Evolutionary conservation across 805 yeast species (phyloP), one percentile per base, ranked within the genome.

Genomic region (Saccharomycopsis capsularis): DNA sequence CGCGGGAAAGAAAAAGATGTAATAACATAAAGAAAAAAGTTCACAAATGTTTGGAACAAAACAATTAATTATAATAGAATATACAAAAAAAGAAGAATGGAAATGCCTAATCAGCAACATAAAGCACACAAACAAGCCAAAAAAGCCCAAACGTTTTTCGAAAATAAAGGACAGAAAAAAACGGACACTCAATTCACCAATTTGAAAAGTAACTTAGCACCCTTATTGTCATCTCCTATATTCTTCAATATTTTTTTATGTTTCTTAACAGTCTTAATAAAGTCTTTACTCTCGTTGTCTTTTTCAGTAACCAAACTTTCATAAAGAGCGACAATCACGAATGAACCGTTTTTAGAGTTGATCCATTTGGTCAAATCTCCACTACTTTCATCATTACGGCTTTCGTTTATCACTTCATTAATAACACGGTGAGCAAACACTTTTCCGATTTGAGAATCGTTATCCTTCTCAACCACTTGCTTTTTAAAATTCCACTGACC

Each of bases 401-500:
- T 73, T 48, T 79, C 70, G 54, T 66, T 73, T 21, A 49, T 40
- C 6, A 48, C 40, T 22, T 49, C 46, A 25, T 41, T 23, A 27
- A 52, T 41, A 16, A 52, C 22, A 15, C 40, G n/a, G 18, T 59
- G 60, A 5, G 90, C 87, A 64, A 83, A 83, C 21, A 73, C 76
- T 15, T 68, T 61, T 7, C 93, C 91, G 16, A 68, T 65, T 47
- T 67, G 80, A 61, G 68, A 71, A 53, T 64, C 67, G 44, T 58
- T 67, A 11, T 68, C 72, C 49, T 71, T 71, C 50, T 59, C 73
- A 42, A 73, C 67, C 59, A 66, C 73, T 65, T 73, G 79, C 57
- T 71, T 78, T 66, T 80, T 78, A 60, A 73, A 76, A 60, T 82
- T 81, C 84, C 88, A 87, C 61, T 81, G 86, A 59, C 90, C 90